These are phyloP conservation scores for Pseudisothecium myosuroides DNA, from an alignment of 225 moss, liverwort and hornwort species.

Conservation along the genomic window DNA sequence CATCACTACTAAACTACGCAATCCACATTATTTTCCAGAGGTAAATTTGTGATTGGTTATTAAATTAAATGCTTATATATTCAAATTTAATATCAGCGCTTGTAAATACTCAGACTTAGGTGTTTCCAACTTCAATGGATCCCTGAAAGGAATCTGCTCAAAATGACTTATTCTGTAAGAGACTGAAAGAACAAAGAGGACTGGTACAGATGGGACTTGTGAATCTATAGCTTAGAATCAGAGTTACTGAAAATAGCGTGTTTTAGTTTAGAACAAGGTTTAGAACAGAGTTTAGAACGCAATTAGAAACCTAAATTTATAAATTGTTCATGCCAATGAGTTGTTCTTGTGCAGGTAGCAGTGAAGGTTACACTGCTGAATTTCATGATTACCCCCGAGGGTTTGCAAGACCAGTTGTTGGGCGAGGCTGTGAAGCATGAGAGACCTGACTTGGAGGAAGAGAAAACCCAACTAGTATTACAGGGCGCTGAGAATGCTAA, in stretches of 20 bases:
- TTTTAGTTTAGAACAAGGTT: not conserved
- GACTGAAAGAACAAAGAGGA: fast-evolving
- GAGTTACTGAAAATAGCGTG: fast-evolving
- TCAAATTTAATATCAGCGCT: not conserved
- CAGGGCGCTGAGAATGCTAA: conserved; percentile 72
- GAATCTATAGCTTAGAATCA: too few species aligned
- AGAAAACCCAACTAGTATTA: conserved; percentile 62
- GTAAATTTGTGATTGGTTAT: not conserved
- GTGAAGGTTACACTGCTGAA: conserved; percentile 75
- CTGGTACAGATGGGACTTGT: fast-evolving
- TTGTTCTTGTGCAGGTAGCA: conserved; percentile 29
- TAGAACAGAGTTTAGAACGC: not conserved
- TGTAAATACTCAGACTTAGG: fast-evolving
- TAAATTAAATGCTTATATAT: not conserved
- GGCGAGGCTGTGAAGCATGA: conserved; percentile 63
- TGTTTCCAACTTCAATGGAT: not conserved
- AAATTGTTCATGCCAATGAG: not conserved
- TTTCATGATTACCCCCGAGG: conserved; percentile 78
- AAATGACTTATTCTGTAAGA: not conserved
- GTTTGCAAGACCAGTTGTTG: conserved; percentile 67
- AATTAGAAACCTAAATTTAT: fast-evolving
- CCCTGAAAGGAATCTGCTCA: fast-evolving
- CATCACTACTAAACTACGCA: conserved; percentile 72
- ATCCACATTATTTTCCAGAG: conserved; percentile 86
- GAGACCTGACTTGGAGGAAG: conserved; percentile 75